Base-by-base conservation (phyloP, 2,329 filamentous ascomycete genomes). In the Calonectria pseudoturangicola region DNA sequence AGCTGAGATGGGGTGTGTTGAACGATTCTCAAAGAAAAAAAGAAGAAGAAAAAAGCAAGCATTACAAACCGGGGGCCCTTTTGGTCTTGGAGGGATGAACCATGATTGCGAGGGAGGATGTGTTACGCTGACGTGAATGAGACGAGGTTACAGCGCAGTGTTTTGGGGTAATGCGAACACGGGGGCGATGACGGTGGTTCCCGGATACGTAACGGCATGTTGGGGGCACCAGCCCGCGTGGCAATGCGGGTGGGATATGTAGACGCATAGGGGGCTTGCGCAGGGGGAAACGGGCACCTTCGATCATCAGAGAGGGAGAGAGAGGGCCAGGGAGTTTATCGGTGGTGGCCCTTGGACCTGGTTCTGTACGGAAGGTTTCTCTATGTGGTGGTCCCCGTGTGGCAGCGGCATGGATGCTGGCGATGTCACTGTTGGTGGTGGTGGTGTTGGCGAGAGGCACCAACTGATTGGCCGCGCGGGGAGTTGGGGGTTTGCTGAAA, bases 211-310 rank as follows among this genome's bases (percentile, higher is more conserved):
- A 43, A 56, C 64, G 30, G 48, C 33, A 33, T 16, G 43, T 36
- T 62, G 51, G 54, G 21, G 48, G 33, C n/a, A 56, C 12, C 21
- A 48, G 15, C n/a, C 39, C 64, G 64, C 56, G 60, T 65, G 58
- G 56, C 33, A 48, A 51, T 43, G 54, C 30, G 33, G 43, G 54
- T 21, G 51, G 64, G 56, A 67, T 56, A 36, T 36, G 33, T 3
- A 43, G 58, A 36, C 69, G 58, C 13, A 58, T 47, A 56, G 41
- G 56, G 33, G 47, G 65, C 70, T 67, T 71, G 48, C 64, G 70
- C 70, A 71, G 70, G 65, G 64, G 64, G 39, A 63, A 27, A 66
- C 7, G 54, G 51, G 47, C 39, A 12, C 21, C 41, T 16, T 16
- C 60, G 25, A 47, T 50, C 21, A 54, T 18, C 33, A 28, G 28